A percentile compares a stretch with the other conserved stretches of the same genome.
These are phyloP conservation scores for Botrytis byssoidea DNA, from an alignment of 2,329 filamentous ascomycete species.

Conservation along the genomic window DNA sequence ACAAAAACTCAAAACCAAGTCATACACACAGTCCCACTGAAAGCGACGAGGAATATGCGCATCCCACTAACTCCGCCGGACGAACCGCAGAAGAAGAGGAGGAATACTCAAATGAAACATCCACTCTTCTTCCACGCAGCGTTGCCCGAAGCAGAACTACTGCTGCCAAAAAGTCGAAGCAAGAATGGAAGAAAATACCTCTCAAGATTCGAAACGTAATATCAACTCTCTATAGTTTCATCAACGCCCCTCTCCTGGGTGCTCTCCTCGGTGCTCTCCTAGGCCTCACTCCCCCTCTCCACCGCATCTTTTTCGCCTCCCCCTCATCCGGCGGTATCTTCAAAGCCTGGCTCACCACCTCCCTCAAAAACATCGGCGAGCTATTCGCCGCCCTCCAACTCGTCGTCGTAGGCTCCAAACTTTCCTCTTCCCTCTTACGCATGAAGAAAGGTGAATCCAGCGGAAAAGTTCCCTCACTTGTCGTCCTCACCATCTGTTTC, in stretches of 20 bases:
- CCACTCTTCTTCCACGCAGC: slow-evolving; percentile 27
- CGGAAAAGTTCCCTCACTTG: slow-evolving; percentile 46
- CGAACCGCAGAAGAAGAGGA: slow-evolving; percentile 32
- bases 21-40: slow-evolving; percentile 7
- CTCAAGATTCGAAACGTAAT: slow-evolving; percentile 20
- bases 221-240: slow-evolving; percentile 46
- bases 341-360: slow-evolving; percentile 63
- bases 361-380: slow-evolving; percentile 59
- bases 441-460: slow-evolving; percentile 44
- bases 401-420: slow-evolving; percentile 63
- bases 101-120: slow-evolving; percentile 29
- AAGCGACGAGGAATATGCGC: slow-evolving; percentile 33
- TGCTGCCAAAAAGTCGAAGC: neutral
- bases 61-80: slow-evolving; percentile 32
- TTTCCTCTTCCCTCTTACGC: slow-evolving; percentile 52
- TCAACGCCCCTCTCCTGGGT: slow-evolving; percentile 62
- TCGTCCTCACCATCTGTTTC: slow-evolving; percentile 50
- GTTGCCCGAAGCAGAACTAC: slow-evolving; percentile 13
- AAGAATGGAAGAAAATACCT: slow-evolving; percentile 28
- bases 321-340: slow-evolving; percentile 60
- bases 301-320: slow-evolving; percentile 59
- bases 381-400: slow-evolving; percentile 65
- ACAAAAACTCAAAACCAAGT: slow-evolving; percentile 27
- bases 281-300: slow-evolving; percentile 58
- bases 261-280: slow-evolving; percentile 57